Base-by-base conservation (phyloP, 1,139 yeast genomes). In the Pneumocystis canis region DNA sequence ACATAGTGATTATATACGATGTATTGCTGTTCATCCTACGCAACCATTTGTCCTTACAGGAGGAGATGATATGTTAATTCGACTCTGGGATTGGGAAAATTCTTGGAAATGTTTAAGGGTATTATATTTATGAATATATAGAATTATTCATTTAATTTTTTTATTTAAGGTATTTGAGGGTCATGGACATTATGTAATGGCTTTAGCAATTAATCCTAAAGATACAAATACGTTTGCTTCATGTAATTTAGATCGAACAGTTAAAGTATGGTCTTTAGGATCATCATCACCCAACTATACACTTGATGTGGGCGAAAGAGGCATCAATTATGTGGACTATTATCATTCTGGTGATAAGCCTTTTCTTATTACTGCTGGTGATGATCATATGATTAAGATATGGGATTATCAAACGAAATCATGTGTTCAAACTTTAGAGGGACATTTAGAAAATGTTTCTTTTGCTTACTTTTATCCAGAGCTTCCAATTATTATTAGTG, bases 351-450 rank as follows among this genome's bases (percentile, higher is more conserved):
- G 95, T 64, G 99, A 92, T 77, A 92, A 92, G 75, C 98, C 98
- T 60, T 92, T 92, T 74, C 78, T 92, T 71, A 85, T 92, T 69
- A 90, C 98, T 2, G 79, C 96, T 14, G 87, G 96, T 33, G 98
- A 94, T 75, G 98, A 92, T 76, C 82, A 85, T 69, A 84, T 96
- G 1, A 84, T 90, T 68, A 87, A 88, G 71, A 81, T 94, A 62
- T 92, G 97, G 97, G 98, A 92, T 76, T 92, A 92, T 72, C 98
- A 92, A 79, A 89, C 97, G 60, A 92, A 94, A 77, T 84, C 95
- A 5, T 86, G 95, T 73, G 95, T 92, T 63, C 97, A 97, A 16
- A 85, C 95, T 33, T 80, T 92, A 71, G 95, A 87, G 72, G 98
- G 97, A 56, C 99, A 92, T 73, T 79, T 89, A 69, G 82, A 95